Evolutionary conservation across 495 filamentous ascomycete species (phyloP), one percentile per base, ranked within the genome.

Genomic region (Evernia prunastri): DNA sequence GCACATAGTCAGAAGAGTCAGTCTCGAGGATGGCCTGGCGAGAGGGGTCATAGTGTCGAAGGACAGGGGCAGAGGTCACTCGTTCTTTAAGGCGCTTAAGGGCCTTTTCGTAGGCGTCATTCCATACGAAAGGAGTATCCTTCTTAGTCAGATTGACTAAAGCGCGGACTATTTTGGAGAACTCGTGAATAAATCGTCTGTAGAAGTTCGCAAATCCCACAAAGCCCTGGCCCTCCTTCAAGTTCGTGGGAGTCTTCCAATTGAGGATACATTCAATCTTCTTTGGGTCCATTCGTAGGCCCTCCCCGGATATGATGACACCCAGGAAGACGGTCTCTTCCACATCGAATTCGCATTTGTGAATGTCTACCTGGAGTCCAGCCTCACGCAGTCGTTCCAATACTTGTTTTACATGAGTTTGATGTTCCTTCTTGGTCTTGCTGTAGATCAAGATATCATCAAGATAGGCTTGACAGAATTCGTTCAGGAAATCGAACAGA

Each of bases 341-440:
- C 4, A 67, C 40, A 59, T 69, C n/a, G 45, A 78, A 77, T 54
- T 73, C 60, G 27, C 60, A 76, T 53, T 78, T 77, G 1, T 60
- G 9, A 4, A 75, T 17, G 9, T 68, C 59, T 2, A 62, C 60
- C 29, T 68, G 51, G 6, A 75, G 40, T 15, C 63, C 63, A 29
- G 59, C 39, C 0, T 67, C 56, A 27, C 42, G 7, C 17, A 75
- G 63, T 23, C 40, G 42, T 33, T 59, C 10, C 7, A 75, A 59
- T 13, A 72, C 61, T 43, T 63, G 56, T 6, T 15, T 5, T 0
- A 75, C 66, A 57, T 75, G 65, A 1, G 65, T 10, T 10, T 53
- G 37, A 57, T 72, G 65, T 31, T 72, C 65, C 29, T 61, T 63
- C 29, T 49, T 3, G 23, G n/a, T 61, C 53, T 69, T 56, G n/a